phyloP scores from a whole-genome alignment of 108 stramenopile genomes.

The Craspedostauros australis region DNA sequence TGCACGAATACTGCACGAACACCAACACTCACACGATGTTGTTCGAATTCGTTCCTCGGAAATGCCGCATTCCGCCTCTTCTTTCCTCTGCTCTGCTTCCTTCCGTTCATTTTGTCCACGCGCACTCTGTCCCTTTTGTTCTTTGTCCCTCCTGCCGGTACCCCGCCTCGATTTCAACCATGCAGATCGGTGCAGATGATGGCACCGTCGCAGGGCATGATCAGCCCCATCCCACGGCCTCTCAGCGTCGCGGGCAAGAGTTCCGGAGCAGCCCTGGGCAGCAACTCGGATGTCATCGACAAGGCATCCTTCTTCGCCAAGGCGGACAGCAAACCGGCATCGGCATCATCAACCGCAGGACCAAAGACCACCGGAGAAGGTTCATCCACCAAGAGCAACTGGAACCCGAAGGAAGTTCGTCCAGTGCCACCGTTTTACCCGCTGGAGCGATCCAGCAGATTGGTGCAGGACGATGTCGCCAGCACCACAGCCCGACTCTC shows the following conservation, averaged over 20 bases:
- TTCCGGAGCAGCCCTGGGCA: constrained; percentile 5
- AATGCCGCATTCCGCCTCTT: background rate
- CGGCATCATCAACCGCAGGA: background rate
- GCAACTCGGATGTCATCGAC: constrained; percentile 33
- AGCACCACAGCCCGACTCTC: constrained; percentile 39
- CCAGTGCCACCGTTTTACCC: constrained; percentile 78
- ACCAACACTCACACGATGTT: too few species aligned
- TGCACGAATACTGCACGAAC: too few species aligned
- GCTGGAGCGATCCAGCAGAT: constrained; percentile 54
- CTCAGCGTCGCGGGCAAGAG: constrained; percentile 23
- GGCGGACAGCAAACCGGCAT: background rate
- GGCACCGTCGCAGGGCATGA: background rate
- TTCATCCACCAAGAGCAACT: constrained; percentile 7
- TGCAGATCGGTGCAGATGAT: constrained; percentile 14
- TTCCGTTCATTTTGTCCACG: background rate
- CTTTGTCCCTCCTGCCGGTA: background rate
- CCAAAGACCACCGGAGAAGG: background rate
- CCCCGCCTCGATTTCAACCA: background rate
- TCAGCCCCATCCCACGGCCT: constrained; percentile 8
- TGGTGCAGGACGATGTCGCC: constrained; percentile 24
- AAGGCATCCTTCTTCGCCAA: constrained; percentile 30
- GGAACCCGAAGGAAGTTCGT: constrained; percentile 33
- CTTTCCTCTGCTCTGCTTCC: background rate
- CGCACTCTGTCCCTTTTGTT: constrained; percentile 1
- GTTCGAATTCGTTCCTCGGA: too few species aligned